Evolutionary conservation across 208 protist genomes (phyloP), one percentile per base, ranked within the genome.

Genomic region (Crithidia mellificae): DNA sequence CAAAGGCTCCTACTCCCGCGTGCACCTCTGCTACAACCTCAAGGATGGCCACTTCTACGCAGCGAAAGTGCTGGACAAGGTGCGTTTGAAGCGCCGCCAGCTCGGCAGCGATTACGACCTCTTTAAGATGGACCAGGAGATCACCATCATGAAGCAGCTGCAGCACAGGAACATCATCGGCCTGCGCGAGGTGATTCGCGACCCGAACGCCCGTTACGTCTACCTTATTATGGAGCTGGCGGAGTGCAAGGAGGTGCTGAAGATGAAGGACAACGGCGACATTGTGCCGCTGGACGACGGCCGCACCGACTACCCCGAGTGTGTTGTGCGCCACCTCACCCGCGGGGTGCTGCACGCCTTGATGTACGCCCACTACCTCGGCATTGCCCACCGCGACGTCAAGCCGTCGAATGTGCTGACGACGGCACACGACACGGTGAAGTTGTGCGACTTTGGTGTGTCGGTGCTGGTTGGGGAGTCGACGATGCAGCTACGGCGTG

Each of bases 141-240:
- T 98, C 49, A 80, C 82, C 11, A 94, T 98, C 49, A 84, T 98
- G 83, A 95, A 97, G 68, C 89, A 96, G 61, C 72, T 98, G 34
- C 72, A 86, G 38, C 96, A 98, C 74, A 62, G 54, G 7, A 98
- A 98, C 77, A 89, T 98, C 46, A 77, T 98, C 8, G 66, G 79
- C 19, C 82, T 98, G 27, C 81, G 82, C 41, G 96, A 98, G 74
- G 92, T 98, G 0, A 96, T 98, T 29, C 88, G 98, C 62, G 95
- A 98, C 68, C 88, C 88, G 20, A 30, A 46, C 14, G 72, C 69
- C 32, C 83, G 93, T 41, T 91, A 93, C 44, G 71, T 98, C 39
- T 97, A 95, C 63, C 61, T 90, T 53, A 58, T 98, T 14, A 51
- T 97, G 20, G 93, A 98, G 73, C 92, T 96, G 47, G 86, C 86